phyloP scores from a whole-genome alignment of 139 green algal genomes.

The Trebouxia sp. region DNA sequence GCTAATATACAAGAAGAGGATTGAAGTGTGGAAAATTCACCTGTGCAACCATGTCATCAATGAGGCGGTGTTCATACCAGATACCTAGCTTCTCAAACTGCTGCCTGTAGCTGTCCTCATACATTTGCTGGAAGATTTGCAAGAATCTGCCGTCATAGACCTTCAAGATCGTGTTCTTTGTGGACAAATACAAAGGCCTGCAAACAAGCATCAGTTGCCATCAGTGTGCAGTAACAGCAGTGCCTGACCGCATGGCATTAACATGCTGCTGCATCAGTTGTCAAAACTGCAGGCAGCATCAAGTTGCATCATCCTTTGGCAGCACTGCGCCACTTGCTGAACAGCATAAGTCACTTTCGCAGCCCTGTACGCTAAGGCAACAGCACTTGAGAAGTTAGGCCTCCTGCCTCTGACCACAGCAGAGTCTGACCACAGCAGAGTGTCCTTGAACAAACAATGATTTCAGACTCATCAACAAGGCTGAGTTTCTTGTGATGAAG shows the following conservation, averaged over 20 bases:
- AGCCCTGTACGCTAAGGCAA: no score
- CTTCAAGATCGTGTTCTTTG: slow-evolving; percentile 99
- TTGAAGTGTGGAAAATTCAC: slow-evolving; percentile 26
- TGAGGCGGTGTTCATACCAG: slow-evolving; percentile 97
- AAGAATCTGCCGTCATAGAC: slow-evolving; percentile 84
- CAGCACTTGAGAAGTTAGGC: no score
- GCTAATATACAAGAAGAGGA: background rate
- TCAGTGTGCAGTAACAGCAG: background rate
- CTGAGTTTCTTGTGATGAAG: no score
- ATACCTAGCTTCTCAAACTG: slow-evolving; percentile 86
- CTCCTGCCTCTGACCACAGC: no score
- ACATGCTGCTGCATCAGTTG: background rate
- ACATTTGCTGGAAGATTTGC: slow-evolving; percentile 88
- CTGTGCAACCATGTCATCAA: slow-evolving; percentile 98
- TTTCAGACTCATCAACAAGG: no score
- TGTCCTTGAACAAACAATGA: no score
- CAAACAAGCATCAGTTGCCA: background rate
- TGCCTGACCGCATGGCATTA: background rate
- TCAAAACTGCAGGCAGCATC: background rate
- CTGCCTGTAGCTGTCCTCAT: slow-evolving; percentile 82
- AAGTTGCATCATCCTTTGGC: no score
- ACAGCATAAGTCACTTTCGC: no score
- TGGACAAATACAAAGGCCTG: slow-evolving; percentile 91
- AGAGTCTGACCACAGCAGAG: no score
- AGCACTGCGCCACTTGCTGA: no score